Conservation (phyloP, 2,329 filamentous ascomycete genomes). For the Paecilomyces fulvus region DNA sequence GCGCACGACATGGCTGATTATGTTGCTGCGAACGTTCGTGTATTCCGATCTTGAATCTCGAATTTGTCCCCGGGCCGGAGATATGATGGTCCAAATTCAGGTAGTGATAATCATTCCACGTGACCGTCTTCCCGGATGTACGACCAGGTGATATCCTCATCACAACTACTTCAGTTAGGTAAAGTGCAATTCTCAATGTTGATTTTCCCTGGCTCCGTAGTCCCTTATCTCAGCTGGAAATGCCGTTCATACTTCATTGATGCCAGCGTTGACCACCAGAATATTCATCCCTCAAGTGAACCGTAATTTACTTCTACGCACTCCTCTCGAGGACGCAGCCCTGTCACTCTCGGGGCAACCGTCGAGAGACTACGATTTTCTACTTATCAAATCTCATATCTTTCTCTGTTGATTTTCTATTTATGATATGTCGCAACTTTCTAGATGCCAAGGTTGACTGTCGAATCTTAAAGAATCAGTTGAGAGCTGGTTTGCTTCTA, state of each 20-base stretch:
- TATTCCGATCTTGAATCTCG: slow-evolving; percentile 16
- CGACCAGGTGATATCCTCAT: background rate
- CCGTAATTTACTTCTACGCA: background rate
- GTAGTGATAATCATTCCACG: slow-evolving; percentile 4
- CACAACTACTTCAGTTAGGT: background rate
- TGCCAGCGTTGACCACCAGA: background rate
- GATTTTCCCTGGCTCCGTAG: background rate
- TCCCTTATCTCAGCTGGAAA: background rate
- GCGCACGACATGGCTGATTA: slow-evolving; percentile 53
- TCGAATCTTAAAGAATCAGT: background rate
- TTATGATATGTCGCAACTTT: no score
- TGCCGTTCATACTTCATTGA: background rate
- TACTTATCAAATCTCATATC: background rate
- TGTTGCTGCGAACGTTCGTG: slow-evolving; percentile 12
- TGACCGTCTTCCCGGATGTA: slow-evolving; percentile 3
- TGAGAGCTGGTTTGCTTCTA: background rate
- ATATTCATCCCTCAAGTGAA: background rate
- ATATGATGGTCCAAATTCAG: slow-evolving; percentile 7
- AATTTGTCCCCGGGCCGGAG: slow-evolving; percentile 21
- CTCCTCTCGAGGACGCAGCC: background rate
- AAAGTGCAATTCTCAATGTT: background rate
- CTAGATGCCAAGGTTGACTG: background rate
- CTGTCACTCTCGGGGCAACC: background rate
- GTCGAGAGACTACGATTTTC: background rate
- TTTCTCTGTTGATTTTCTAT: background rate